phyloP scores from a whole-genome alignment of 106 monocot species.

The Dendrobium chrysotoxum region DNA sequence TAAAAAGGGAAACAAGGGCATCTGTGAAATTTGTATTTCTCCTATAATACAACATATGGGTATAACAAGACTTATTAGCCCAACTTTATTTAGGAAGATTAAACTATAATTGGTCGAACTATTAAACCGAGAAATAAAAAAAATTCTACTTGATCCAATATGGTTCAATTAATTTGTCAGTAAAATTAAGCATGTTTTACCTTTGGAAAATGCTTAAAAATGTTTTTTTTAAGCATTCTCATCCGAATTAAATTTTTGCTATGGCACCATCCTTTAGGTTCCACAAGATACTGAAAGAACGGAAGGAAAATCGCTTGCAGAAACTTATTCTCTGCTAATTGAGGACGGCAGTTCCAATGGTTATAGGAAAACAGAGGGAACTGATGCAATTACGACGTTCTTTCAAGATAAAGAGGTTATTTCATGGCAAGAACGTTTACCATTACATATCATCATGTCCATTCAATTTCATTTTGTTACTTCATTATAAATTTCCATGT shows the following conservation, averaged over 20 bases:
- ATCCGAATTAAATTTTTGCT: neutral
- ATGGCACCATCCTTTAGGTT: slow-evolving; percentile 16
- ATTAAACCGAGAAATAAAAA: neutral
- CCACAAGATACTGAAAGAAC: slow-evolving; percentile 12
- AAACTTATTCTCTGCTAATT: slow-evolving; percentile 36
- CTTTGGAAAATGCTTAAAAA: neutral
- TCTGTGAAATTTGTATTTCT: neutral
- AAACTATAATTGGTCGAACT: neutral
- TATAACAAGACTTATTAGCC: neutral
- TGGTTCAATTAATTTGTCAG: neutral
- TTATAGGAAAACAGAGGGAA: slow-evolving; percentile 17
- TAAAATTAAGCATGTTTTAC: neutral
- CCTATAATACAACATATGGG: neutral
- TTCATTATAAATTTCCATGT: neutral
- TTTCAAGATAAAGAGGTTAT: slow-evolving; percentile 44
- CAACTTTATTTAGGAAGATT: neutral
- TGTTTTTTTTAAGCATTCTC: neutral
- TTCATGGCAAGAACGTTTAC: slow-evolving; percentile 28
- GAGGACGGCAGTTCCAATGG: slow-evolving; percentile 21
- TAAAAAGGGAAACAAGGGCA: neutral
- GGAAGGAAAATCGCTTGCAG: slow-evolving; percentile 20
- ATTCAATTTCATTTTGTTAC: neutral
- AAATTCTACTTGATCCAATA: neutral
- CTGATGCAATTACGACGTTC: slow-evolving; percentile 14
- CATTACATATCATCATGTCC: neutral